Conservation (phyloP, 2,329 filamentous ascomycete species). For the Colletotrichum musicola region DNA sequence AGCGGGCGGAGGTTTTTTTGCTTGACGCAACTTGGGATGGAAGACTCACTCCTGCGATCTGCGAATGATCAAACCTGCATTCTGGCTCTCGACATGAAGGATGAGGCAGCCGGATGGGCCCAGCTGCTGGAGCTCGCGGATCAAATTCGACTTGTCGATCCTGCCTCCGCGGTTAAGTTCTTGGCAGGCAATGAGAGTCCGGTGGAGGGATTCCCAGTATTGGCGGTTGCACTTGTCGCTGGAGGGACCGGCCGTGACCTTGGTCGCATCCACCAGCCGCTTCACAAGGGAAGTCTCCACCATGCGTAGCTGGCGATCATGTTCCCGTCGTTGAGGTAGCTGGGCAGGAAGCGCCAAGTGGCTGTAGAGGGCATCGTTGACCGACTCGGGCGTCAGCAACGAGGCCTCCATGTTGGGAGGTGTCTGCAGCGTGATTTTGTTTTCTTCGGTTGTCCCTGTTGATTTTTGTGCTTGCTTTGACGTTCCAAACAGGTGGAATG, state of each 20-base stretch:
- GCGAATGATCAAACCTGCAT: slow-evolving; percentile 48
- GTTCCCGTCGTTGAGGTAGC: slow-evolving; percentile 26
- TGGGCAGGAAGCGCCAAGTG: slow-evolving; percentile 30
- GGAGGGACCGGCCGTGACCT: slow-evolving; percentile 8
- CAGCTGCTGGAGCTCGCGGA: slow-evolving; percentile 10
- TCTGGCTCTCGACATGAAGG: slow-evolving; percentile 43
- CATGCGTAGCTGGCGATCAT: slow-evolving; percentile 18
- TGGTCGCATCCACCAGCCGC: slow-evolving; percentile 16
- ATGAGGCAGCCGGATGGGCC: slow-evolving; percentile 17
- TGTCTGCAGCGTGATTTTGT: not conserved
- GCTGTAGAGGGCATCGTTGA: slow-evolving; percentile 32
- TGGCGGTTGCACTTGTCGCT: not conserved
- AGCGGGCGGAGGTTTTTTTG: slow-evolving; percentile 15
- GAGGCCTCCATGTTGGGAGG: slow-evolving; percentile 12
- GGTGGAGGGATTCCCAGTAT: slow-evolving; percentile 9
- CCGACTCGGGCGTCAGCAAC: slow-evolving; percentile 2
- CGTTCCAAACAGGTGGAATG: not conserved
- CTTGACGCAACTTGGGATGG: too few species aligned
- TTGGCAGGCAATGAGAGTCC: slow-evolving; percentile 15
- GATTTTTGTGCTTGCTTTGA: too few species aligned
- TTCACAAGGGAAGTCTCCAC: slow-evolving; percentile 19
- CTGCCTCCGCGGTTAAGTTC: slow-evolving; percentile 17
- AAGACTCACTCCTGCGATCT: slow-evolving; percentile 44
- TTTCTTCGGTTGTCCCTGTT: not conserved
- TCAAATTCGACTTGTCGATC: slow-evolving; percentile 23